phyloP scores from a whole-genome alignment of 2,329 filamentous ascomycete species.

The Aspergillus fructus region DNA sequence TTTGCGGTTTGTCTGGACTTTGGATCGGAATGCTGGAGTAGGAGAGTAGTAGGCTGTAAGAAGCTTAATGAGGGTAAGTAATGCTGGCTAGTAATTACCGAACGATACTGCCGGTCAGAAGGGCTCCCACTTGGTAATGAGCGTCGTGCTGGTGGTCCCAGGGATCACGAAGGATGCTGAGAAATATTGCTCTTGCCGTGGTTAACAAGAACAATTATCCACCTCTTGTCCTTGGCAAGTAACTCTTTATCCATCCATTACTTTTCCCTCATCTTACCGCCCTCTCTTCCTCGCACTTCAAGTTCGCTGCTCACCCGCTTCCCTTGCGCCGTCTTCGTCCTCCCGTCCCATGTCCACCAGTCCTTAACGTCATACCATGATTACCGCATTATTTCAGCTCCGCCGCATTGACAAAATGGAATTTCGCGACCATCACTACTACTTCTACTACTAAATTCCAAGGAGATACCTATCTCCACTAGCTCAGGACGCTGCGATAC shows the following conservation, averaged over 20 bases:
- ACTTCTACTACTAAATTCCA: not conserved
- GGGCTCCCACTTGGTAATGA: not conserved
- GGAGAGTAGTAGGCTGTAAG: not conserved
- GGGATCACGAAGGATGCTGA: not conserved
- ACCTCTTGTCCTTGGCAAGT: not conserved
- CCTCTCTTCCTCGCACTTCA: not conserved
- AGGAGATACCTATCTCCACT: not conserved
- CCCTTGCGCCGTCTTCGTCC: not conserved
- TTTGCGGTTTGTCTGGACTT: not conserved
- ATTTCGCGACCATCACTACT: constrained; percentile 3
- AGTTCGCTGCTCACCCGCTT: no score
- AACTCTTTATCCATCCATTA: not conserved
- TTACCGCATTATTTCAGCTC: not conserved
- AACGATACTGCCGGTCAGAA: not conserved
- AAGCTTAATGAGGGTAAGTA: constrained; percentile 1
- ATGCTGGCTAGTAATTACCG: constrained; percentile 1
- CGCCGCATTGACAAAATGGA: constrained; percentile 9
- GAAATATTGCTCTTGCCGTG: not conserved
- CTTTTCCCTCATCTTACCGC: not conserved
- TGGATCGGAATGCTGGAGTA: not conserved
- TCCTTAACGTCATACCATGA: constrained; percentile 5
- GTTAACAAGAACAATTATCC: not conserved
- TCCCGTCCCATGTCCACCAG: not conserved
- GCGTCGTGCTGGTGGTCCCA: not conserved
- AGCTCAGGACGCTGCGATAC: not conserved